These are phyloP conservation scores for Ajuga chamaepitys DNA, from an alignment of 257 asterid species.

Conservation along the genomic window DNA sequence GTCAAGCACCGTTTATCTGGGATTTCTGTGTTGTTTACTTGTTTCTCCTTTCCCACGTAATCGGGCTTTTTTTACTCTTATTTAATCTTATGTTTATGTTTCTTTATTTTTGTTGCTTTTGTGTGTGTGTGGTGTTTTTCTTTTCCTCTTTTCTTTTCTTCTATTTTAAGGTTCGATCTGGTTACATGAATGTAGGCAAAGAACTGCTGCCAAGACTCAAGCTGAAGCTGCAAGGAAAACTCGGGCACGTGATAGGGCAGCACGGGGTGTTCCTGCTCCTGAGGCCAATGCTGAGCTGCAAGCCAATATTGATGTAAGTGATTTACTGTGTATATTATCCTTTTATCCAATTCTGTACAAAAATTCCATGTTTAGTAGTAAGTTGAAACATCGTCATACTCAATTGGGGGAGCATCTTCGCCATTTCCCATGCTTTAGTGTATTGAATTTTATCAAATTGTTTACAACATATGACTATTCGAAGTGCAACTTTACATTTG, in stretches of 20 bases:
- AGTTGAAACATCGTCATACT: not conserved
- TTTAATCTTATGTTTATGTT: not conserved
- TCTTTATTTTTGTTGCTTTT: not conserved
- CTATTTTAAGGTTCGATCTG: not conserved
- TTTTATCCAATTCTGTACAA: no score
- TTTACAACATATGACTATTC: not conserved
- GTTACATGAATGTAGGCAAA: conserved; percentile 31
- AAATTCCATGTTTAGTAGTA: not conserved
- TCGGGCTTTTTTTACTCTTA: no score
- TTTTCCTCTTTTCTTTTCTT: not conserved
- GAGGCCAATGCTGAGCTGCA: conserved; percentile 92
- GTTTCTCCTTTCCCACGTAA: not conserved
- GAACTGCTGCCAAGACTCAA: conserved; percentile 66
- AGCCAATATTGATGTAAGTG: conserved; percentile 69
- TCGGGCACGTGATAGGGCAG: conserved; percentile 57
- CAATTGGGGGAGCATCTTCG: not conserved
- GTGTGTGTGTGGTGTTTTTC: no score
- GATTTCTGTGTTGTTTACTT: not conserved
- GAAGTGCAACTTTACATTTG: not conserved
- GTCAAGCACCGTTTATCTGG: not conserved
- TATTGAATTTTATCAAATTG: not conserved
- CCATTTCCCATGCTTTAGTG: not conserved
- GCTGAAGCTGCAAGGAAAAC: conserved; percentile 48
- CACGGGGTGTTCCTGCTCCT: conserved; percentile 63
- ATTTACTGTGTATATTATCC: not conserved